phyloP scores from a whole-genome alignment of 495 filamentous ascomycete species.

The Evernia prunastri region DNA sequence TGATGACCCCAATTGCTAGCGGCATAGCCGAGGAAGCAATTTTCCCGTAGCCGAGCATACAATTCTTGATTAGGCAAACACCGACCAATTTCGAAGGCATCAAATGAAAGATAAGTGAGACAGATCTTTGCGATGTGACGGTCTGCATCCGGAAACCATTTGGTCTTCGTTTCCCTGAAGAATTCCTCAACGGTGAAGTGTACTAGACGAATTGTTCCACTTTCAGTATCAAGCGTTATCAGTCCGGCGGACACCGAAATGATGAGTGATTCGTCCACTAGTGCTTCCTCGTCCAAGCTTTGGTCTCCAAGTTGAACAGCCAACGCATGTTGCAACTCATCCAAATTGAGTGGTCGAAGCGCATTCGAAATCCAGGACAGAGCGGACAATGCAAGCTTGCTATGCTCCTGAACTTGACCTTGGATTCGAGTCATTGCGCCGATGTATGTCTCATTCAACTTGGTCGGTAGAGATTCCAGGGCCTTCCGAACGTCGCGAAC shows the following conservation, averaged over 20 bases:
- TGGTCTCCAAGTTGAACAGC: conserved; percentile 13
- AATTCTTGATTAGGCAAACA: conserved; percentile 17
- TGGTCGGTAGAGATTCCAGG: conserved; percentile 29
- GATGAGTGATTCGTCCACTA: conserved; percentile 4
- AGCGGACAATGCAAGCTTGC: conserved; percentile 30
- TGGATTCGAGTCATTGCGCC: conserved; percentile 38
- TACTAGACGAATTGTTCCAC: conserved; percentile 29
- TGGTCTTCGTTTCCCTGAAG: conserved; percentile 1
- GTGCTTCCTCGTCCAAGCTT: conserved; percentile 13
- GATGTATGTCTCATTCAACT: conserved; percentile 33
- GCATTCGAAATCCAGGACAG: conserved; percentile 22
- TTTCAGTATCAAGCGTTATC: conserved; percentile 29
- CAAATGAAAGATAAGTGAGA: conserved; percentile 26
- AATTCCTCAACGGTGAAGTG: conserved; percentile 31
- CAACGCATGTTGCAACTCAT: conserved; percentile 23
- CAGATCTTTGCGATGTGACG: conserved; percentile 21
- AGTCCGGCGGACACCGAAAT: conserved; percentile 29
- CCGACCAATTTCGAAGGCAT: conserved; percentile 23
- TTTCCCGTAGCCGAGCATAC: conserved; percentile 4
- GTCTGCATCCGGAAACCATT: conserved; percentile 21
- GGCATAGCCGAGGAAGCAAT: conserved; percentile 40
- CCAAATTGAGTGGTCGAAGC: conserved; percentile 12
- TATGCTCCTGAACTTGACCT: conserved; percentile 27
- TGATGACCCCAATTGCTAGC: conserved; percentile 39
- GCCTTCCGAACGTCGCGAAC: conserved; percentile 28